Evolutionary conservation across 176 grass and related monocot species (phyloP).

Genomic region (Cenchrus purpureus): DNA sequence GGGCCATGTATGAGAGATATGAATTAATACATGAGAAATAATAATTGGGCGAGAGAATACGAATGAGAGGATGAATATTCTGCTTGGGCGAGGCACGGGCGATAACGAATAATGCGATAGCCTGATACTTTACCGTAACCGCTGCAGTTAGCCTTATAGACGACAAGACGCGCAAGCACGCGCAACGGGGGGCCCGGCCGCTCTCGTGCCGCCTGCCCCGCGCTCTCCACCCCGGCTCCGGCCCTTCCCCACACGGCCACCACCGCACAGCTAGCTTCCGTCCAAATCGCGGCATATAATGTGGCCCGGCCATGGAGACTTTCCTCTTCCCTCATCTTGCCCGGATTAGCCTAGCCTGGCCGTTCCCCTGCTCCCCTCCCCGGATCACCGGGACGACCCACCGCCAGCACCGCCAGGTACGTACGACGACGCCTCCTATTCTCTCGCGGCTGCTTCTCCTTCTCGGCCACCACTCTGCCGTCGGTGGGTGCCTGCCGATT

Average conservation of each 20-base stretch:
- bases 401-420: conserved; percentile 38
- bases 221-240: neutral
- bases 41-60: no score
- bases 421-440: neutral
- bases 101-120: no score
- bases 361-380: neutral
- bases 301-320: conserved; percentile 39
- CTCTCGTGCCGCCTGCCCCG: no score
- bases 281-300: conserved; percentile 53
- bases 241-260: neutral
- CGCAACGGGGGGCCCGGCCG: no score
- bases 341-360: conserved; percentile 11
- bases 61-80: no score
- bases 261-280: conserved; percentile 28
- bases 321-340: conserved; percentile 40
- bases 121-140: no score
- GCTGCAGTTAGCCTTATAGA: no score
- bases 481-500: neutral
- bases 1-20: no score
- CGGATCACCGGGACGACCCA: conserved; percentile 17
- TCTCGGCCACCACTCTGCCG: neutral
- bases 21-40: no score
- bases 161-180: no score
- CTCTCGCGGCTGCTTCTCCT: neutral
- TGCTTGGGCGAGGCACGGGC: no score